Evolutionary conservation across 2,329 filamentous ascomycete genomes (phyloP).

Genomic region (Periconia digitata): DNA sequence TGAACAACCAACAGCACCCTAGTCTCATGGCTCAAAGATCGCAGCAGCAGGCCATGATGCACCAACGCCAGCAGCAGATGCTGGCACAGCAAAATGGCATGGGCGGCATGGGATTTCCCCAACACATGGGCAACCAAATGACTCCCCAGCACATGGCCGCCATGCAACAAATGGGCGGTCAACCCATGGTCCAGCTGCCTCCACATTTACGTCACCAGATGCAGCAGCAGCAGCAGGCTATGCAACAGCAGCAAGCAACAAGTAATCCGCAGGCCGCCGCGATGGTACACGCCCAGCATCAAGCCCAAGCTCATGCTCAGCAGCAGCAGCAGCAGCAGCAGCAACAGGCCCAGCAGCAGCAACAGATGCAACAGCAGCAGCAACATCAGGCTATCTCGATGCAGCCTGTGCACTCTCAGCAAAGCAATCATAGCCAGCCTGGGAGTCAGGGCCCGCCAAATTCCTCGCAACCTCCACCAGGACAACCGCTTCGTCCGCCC

Average conservation of each 20-base stretch:
- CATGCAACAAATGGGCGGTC: slow-evolving; percentile 38
- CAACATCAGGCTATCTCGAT: slow-evolving; percentile 48
- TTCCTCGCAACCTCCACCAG: slow-evolving; percentile 39
- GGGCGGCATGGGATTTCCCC: slow-evolving; percentile 53
- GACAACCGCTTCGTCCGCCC: slow-evolving; percentile 38
- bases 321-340: slow-evolving; percentile 41
- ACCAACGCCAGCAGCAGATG: slow-evolving; percentile 56
- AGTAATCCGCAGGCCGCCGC: slow-evolving; percentile 42
- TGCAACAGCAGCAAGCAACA: slow-evolving; percentile 30
- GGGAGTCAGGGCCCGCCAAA: slow-evolving; percentile 42
- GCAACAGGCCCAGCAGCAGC: slow-evolving; percentile 46
- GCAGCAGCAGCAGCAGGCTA: slow-evolving; percentile 48
- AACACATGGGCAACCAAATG: slow-evolving; percentile 49
- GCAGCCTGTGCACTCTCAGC: slow-evolving; percentile 53
- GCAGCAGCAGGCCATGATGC: slow-evolving; percentile 53
- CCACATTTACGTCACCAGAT: slow-evolving; percentile 49
- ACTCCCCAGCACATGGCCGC: slow-evolving; percentile 54
- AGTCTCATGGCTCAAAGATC: slow-evolving; percentile 47
- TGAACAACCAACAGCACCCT: slow-evolving; percentile 45
- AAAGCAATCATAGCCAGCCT: slow-evolving; percentile 51
- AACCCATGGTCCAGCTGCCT: slow-evolving; percentile 29
- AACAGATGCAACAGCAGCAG: slow-evolving; percentile 47
- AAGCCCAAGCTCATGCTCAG: slow-evolving; percentile 39
- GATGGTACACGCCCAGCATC: slow-evolving; percentile 52
- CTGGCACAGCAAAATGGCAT: slow-evolving; percentile 59